A percentile compares a stretch with the other conserved stretches of the same genome.
phyloP scores from a whole-genome alignment of 768 basidiomycete genomes.

The Boletus reticulatus region DNA sequence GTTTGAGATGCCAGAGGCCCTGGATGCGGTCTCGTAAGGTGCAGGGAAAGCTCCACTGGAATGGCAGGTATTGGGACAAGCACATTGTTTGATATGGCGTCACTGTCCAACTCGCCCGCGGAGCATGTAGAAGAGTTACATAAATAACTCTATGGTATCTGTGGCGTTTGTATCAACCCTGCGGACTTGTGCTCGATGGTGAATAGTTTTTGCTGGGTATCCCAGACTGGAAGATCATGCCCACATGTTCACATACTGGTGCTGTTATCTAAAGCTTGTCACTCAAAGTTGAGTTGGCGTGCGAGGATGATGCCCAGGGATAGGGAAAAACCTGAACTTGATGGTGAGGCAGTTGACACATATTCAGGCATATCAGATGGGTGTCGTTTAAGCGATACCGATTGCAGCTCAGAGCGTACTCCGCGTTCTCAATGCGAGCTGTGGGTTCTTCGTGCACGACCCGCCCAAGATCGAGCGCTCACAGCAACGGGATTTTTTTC shows the following conservation, averaged over 20 bases:
- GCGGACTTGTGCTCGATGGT: background rate
- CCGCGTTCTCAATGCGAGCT: slow-evolving; percentile 18
- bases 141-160: slow-evolving; percentile 10
- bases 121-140: slow-evolving; percentile 18
- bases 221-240: slow-evolving; percentile 1
- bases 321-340: slow-evolving; percentile 1
- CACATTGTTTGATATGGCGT: slow-evolving; percentile 9
- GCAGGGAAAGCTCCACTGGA: background rate
- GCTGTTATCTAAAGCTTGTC: slow-evolving; percentile 23
- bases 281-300: slow-evolving; percentile 11
- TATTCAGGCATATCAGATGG: background rate
- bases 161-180: slow-evolving; percentile 14
- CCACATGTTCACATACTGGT: background rate
- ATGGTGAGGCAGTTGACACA: background rate
- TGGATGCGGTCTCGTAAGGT: slow-evolving; percentile 29
- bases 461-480: background rate
- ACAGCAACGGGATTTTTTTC: slow-evolving; percentile 9
- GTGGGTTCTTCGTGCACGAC: background rate
- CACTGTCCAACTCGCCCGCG: slow-evolving; percentile 15
- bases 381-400: background rate
- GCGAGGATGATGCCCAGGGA: slow-evolving; percentile 14
- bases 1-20: slow-evolving; percentile 34
- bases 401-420: slow-evolving; percentile 19
- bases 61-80: background rate
- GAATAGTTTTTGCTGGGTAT: background rate